These are phyloP conservation scores for Lactarius trivialis DNA, from an alignment of 768 basidiomycete genomes.

Conservation along the genomic window DNA sequence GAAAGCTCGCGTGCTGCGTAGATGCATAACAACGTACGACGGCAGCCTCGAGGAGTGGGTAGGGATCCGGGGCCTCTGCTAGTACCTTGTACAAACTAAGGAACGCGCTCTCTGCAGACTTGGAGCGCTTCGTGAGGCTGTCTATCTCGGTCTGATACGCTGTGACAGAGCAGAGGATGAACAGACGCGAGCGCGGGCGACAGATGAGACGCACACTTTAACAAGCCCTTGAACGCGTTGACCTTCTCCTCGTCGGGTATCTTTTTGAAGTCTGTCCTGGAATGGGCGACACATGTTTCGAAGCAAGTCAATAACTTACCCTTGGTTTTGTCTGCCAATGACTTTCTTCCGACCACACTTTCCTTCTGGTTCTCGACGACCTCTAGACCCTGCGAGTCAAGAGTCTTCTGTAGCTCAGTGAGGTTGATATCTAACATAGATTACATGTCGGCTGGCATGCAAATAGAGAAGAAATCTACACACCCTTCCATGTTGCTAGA, in stretches of 20 bases:
- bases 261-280: slow-evolving; percentile 85
- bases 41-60: slow-evolving; percentile 90
- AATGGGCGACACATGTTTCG: not conserved
- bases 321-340: slow-evolving; percentile 91
- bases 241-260: slow-evolving; percentile 86
- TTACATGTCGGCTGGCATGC: not conserved
- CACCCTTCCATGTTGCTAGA: slow-evolving; percentile 87
- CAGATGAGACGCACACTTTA: slow-evolving; percentile 57
- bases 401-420: slow-evolving; percentile 82
- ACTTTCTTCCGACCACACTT: slow-evolving; percentile 88
- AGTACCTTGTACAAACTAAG: slow-evolving; percentile 94
- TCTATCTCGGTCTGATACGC: slow-evolving; percentile 98
- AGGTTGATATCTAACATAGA: slow-evolving; percentile 68
- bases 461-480: not conserved
- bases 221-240: slow-evolving; percentile 78
- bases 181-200: not conserved
- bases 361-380: slow-evolving; percentile 99
- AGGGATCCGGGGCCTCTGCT: slow-evolving; percentile 96
- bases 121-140: slow-evolving; percentile 86
- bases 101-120: slow-evolving; percentile 90
- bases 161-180: slow-evolving; percentile 28
- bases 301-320: slow-evolving; percentile 41
- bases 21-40: slow-evolving; percentile 46
- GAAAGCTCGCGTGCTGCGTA: not conserved
- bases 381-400: slow-evolving; percentile 90